Evolutionary conservation across 2,329 filamentous ascomycete genomes (phyloP).

Genomic region (Aaosphaeria arxii): DNA sequence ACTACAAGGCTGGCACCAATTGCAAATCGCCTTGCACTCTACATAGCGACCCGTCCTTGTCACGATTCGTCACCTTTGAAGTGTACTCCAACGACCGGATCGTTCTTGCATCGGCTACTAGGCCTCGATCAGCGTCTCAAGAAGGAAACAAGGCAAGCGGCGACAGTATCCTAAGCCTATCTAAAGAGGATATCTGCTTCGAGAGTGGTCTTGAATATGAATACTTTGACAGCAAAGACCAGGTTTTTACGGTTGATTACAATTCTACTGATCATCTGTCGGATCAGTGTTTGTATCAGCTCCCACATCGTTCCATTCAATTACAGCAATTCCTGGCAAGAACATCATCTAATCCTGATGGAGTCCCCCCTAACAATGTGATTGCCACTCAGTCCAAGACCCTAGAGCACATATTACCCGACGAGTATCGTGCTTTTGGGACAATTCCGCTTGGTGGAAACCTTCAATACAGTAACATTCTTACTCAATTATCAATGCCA

Average conservation of each 20-base stretch:
- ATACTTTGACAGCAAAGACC: constrained; percentile 20
- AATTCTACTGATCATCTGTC: constrained; percentile 12
- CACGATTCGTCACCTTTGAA: neutral
- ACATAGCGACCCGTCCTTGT: neutral
- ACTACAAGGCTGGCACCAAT: constrained; percentile 1
- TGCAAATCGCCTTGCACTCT: constrained; percentile 10
- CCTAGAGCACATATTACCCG: constrained; percentile 47
- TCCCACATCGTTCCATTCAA: constrained; percentile 24
- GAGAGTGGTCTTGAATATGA: constrained; percentile 44
- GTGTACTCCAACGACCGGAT: constrained; percentile 16
- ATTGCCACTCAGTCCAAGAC: constrained; percentile 51
- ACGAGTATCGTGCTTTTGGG: constrained; percentile 55
- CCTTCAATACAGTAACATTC: constrained; percentile 57
- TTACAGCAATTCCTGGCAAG: constrained; percentile 43
- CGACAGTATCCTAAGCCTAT: constrained; percentile 16
- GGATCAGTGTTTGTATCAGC: constrained; percentile 40
- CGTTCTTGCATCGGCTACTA: constrained; percentile 33
- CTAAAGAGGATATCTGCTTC: constrained; percentile 42
- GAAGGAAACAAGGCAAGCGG: constrained; percentile 13
- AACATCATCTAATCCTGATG: constrained; percentile 19
- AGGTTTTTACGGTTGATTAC: constrained; percentile 12
- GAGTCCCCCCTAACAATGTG: constrained; percentile 47
- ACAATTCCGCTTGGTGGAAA: constrained; percentile 47
- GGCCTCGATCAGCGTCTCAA: constrained; percentile 39
- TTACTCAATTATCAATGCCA: constrained; percentile 47